Evolutionary conservation across 495 filamentous ascomycete species (phyloP).

Genomic region (Daldinia decipiens): DNA sequence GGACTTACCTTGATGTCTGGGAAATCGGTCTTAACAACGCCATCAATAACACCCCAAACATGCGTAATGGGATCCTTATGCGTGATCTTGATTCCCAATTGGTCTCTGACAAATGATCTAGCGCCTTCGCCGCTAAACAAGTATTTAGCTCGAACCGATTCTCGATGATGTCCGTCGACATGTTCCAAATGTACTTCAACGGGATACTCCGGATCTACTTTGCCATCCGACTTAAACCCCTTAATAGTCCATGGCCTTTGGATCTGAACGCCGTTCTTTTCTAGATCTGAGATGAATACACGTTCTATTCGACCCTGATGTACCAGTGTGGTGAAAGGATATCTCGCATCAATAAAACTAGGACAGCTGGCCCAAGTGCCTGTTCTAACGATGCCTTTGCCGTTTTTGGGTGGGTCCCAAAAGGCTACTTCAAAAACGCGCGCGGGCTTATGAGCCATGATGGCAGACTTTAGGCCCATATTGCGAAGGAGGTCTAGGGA

Average conservation of each 20-base stretch:
- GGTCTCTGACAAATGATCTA: slow-evolving; percentile 66
- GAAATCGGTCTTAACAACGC: slow-evolving; percentile 78
- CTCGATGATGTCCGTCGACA: slow-evolving; percentile 73
- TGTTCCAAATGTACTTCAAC: slow-evolving; percentile 76
- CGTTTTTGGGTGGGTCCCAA: slow-evolving; percentile 72
- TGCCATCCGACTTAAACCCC: slow-evolving; percentile 70
- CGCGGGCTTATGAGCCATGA: slow-evolving; percentile 77
- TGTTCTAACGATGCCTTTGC: slow-evolving; percentile 71
- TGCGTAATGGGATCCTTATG: slow-evolving; percentile 71
- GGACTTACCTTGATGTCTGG: slow-evolving; percentile 71
- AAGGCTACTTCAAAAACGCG: slow-evolving; percentile 81
- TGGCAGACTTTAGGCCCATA: slow-evolving; percentile 76
- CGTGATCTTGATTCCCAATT: slow-evolving; percentile 70
- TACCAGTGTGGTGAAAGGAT: slow-evolving; percentile 78
- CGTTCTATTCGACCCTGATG: slow-evolving; percentile 82
- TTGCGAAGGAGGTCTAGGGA: slow-evolving; percentile 80
- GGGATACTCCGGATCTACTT: slow-evolving; percentile 66
- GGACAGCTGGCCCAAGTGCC: slow-evolving; percentile 78
- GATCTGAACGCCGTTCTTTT: slow-evolving; percentile 65
- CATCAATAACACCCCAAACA: slow-evolving; percentile 83
- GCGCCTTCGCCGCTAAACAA: slow-evolving; percentile 70
- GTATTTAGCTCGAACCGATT: slow-evolving; percentile 66
- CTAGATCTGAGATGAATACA: slow-evolving; percentile 74
- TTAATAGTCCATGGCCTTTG: slow-evolving; percentile 69
- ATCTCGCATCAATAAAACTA: slow-evolving; percentile 75